Evolutionary conservation across 768 basidiomycete species (phyloP).

Genomic region (Leccinum pellstonianum): DNA sequence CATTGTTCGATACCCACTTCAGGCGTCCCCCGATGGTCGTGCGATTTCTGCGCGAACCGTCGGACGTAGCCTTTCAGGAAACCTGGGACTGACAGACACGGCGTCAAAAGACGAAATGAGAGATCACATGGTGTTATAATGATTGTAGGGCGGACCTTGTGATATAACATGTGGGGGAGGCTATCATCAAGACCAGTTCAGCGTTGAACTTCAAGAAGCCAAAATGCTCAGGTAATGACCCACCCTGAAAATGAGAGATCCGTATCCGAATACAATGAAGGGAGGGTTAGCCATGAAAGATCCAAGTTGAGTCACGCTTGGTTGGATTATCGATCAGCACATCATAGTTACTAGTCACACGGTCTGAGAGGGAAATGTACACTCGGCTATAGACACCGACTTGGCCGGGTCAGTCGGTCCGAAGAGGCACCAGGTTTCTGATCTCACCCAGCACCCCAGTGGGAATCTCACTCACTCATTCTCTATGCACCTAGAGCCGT

Average conservation of each 20-base stretch:
- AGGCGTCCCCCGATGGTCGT: slow-evolving; percentile 90
- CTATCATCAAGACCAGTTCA: slow-evolving; percentile 38
- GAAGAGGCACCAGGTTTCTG: too few relatives aligned
- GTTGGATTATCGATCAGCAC: neutral
- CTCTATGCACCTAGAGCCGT: too few relatives aligned
- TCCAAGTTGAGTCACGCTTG: neutral
- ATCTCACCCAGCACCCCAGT: too few relatives aligned
- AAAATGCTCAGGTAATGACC: neutral
- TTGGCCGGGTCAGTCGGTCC: too few relatives aligned
- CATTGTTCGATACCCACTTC: slow-evolving; percentile 46
- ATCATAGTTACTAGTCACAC: neutral
- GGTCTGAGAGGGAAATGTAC: neutral
- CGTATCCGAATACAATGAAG: slow-evolving; percentile 89
- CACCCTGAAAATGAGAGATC: slow-evolving; percentile 89
- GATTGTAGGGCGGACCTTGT: slow-evolving; percentile 45
- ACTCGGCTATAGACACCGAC: too few relatives aligned
- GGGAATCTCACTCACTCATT: too few relatives aligned
- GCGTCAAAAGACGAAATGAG: neutral
- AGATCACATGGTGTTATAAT: neutral
- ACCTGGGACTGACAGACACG: slow-evolving; percentile 53
- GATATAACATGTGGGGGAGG: slow-evolving; percentile 78
- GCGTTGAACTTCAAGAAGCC: neutral
- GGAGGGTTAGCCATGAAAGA: slow-evolving; percentile 22
- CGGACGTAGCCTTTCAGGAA: slow-evolving; percentile 90
- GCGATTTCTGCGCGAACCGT: slow-evolving; percentile 86